Evolutionary conservation across 352 stramenopile species (phyloP), one percentile per base, ranked within the genome.

Genomic region (Pythium aristosporum): DNA sequence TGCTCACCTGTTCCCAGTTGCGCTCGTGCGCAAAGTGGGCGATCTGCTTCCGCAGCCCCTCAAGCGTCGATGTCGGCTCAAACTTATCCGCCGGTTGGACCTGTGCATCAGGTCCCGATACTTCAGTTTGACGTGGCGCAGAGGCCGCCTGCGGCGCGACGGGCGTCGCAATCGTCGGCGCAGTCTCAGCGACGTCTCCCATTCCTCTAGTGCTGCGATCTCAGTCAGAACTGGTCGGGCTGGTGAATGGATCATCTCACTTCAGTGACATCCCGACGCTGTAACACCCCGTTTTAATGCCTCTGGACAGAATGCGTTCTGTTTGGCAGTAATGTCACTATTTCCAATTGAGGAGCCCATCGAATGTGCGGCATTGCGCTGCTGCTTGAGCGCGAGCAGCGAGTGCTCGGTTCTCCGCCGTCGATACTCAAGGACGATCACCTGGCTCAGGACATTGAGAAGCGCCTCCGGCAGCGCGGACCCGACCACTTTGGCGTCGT

Each of bases 341-440:
- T 50, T 50, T 25, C 8, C 7, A 48, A 2, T 56, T 16, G 39
- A 21, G 42, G 18, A 16, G 30, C 1, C n/a, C 36, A 39, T 10
- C 18, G 20, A 30, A 80, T 80, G 73, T 80, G 73, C 49, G 73
- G 73, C 20, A 75, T 80, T 51, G 58, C 70, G 34, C 48, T 75
- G 11, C 48, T 80, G 28, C 52, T 74, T 4, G 65, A 67, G 62
- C 53, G 47, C 20, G 51, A 20, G 13, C 28, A 48, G 47, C 51
- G 53, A 39, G 43, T 43, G 15, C 18, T 25, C 10, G 9, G 21
- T 18, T 37, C 53, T 16, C 23, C 34, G 21, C 41, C 25, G 16
- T 20, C 46, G 11, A 25, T 58, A n/a, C n/a, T 54, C 15, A 9
- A 57, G 7, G 50, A 55, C 55, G 49, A 16, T 2, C 16, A 20